Conservation (phyloP, 2,329 filamentous ascomycete genomes). For the Ceratocystis huliohia region DNA sequence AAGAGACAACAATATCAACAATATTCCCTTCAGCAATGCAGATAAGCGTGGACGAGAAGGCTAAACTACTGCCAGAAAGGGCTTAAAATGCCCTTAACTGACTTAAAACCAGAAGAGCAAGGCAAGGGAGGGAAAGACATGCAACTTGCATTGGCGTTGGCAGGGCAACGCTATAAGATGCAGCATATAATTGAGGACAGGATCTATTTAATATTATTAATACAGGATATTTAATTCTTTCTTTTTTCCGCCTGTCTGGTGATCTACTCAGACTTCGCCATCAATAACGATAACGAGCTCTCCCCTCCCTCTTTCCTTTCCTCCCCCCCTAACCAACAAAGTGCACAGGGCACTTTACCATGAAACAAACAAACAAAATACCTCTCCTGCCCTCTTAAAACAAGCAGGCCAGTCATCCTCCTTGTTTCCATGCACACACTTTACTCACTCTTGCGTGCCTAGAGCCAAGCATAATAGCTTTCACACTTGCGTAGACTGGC, state of each 20-base stretch:
- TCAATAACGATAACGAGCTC: neutral
- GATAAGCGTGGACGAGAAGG: neutral
- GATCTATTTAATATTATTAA: neutral
- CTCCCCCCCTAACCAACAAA: neutral
- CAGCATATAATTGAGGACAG: too few relatives aligned
- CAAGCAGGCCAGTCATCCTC: too few relatives aligned
- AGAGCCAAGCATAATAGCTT: too few relatives aligned
- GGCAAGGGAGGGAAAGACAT: neutral
- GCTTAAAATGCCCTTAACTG: neutral
- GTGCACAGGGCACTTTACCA: neutral
- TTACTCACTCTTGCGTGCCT: too few relatives aligned
- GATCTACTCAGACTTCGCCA: neutral
- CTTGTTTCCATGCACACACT: neutral
- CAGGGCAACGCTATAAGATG: neutral
- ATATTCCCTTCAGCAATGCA: neutral
- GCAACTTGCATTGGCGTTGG: neutral
- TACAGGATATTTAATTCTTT: neutral
- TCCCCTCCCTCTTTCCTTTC: neutral
- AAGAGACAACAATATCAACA: neutral
- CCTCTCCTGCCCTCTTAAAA: neutral
- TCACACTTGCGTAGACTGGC: too few relatives aligned
- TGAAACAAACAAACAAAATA: constrained; percentile 7
- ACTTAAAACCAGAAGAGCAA: neutral
- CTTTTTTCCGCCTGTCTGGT: neutral
- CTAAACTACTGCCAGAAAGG: neutral